Evolutionary conservation across 2,329 filamentous ascomycete species (phyloP).

Genomic region (Leptographium flavum): DNA sequence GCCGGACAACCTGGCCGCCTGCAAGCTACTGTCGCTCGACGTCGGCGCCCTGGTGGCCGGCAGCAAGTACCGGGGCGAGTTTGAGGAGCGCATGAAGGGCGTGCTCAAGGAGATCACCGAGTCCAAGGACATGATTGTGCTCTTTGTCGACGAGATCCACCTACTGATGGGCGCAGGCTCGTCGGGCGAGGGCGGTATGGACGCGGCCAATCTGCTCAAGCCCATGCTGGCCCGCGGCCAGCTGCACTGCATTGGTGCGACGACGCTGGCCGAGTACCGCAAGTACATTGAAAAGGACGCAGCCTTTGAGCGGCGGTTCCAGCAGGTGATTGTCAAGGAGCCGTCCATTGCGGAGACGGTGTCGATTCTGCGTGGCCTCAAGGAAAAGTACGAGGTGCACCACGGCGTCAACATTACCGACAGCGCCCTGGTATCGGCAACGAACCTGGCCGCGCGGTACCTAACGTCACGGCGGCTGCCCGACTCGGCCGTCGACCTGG

Average conservation of each 20-base stretch:
- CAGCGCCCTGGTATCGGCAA: slow-evolving; percentile 77
- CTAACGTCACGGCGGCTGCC: slow-evolving; percentile 82
- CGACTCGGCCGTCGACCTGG: slow-evolving; percentile 90
- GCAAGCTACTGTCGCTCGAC: slow-evolving; percentile 87
- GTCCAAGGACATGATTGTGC: slow-evolving; percentile 89
- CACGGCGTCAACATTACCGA: slow-evolving; percentile 96
- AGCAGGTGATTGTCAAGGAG: slow-evolving; percentile 95
- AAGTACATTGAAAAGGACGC: slow-evolving; percentile 99
- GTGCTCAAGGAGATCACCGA: slow-evolving; percentile 94
- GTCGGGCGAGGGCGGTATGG: slow-evolving; percentile 94
- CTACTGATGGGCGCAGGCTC: slow-evolving; percentile 94
- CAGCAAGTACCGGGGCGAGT: slow-evolving; percentile 97
- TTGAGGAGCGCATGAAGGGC: slow-evolving; percentile 98
- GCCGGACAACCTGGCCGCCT: slow-evolving; percentile 84
- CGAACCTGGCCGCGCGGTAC: slow-evolving; percentile 86
- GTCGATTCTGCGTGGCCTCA: slow-evolving; percentile 94
- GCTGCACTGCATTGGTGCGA: slow-evolving; percentile 94
- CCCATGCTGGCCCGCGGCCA: slow-evolving; percentile 96
- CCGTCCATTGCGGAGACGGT: slow-evolving; percentile 79
- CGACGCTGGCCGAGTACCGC: slow-evolving; percentile 85
- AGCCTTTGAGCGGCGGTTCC: slow-evolving; percentile 95
- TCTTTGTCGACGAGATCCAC: slow-evolving; percentile 98
- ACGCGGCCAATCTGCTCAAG: slow-evolving; percentile 93
- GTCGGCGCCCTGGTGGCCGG: slow-evolving; percentile 91
- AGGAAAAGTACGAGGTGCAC: slow-evolving; percentile 96